Evolutionary conservation across 1,284 basidiomycete genomes (phyloP).

Genomic region (Cutaneotrichosporon daszewskae): DNA sequence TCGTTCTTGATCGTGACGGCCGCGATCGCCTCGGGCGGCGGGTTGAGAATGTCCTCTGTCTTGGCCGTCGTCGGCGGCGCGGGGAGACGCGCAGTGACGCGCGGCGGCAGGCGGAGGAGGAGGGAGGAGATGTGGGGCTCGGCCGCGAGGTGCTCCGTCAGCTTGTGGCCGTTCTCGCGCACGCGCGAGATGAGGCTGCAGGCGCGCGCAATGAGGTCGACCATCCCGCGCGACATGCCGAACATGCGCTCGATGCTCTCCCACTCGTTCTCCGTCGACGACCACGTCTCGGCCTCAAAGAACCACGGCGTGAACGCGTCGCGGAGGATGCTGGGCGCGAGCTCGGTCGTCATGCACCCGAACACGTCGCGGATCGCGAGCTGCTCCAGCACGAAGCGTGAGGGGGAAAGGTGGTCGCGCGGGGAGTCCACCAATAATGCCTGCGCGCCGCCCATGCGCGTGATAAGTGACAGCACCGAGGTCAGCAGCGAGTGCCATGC

Average conservation of each 20-base stretch:
- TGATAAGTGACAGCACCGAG: slow-evolving; percentile 33
- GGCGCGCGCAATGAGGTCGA: slow-evolving; percentile 38
- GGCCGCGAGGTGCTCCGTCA: slow-evolving; percentile 15
- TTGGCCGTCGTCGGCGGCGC: no score
- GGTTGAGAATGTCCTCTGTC: slow-evolving; percentile 3
- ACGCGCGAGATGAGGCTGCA: slow-evolving; percentile 30
- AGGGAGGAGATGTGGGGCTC: slow-evolving; percentile 14
- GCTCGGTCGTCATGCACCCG: slow-evolving; percentile 43
- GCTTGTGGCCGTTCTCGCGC: slow-evolving; percentile 13
- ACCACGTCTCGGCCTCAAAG: slow-evolving; percentile 41
- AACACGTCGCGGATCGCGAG: slow-evolving; percentile 44
- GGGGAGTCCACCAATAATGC: slow-evolving; percentile 33
- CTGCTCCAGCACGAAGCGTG: slow-evolving; percentile 43
- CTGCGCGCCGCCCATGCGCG: slow-evolving; percentile 38
- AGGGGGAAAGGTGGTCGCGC: slow-evolving; percentile 31
- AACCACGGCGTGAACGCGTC: slow-evolving; percentile 43
- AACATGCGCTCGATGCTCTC: slow-evolving; percentile 43
- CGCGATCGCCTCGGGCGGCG: neutral
- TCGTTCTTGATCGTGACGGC: slow-evolving; percentile 7
- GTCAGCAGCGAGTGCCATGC: slow-evolving; percentile 43
- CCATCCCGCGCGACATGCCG: slow-evolving; percentile 40
- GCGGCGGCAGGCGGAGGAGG: slow-evolving; percentile 13
- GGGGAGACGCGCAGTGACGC: slow-evolving; percentile 18
- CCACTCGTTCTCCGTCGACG: slow-evolving; percentile 35
- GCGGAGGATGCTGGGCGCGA: slow-evolving; percentile 34